Conservation (phyloP, 2,329 filamentous ascomycete genomes). For the Ophidiomyces ophidiicola region DNA sequence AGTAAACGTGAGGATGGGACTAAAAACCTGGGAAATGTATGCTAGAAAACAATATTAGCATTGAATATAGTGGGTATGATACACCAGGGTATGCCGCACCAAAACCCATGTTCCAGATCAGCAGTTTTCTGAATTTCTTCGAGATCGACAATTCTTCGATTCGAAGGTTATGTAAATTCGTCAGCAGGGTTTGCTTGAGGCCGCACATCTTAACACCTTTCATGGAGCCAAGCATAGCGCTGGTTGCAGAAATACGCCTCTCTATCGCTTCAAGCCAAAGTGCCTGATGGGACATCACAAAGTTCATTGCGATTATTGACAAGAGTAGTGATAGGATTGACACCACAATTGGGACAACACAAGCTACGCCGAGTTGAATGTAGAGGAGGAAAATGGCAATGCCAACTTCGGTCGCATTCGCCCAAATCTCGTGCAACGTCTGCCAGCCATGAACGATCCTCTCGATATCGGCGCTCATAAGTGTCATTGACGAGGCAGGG, state of each 20-base stretch:
- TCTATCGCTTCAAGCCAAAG: conserved; percentile 42
- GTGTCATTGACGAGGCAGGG: conserved; percentile 29
- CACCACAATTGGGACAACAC: conserved; percentile 35
- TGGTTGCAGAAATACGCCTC: conserved; percentile 38
- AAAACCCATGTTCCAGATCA: conserved; percentile 33
- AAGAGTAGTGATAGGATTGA: conserved; percentile 29
- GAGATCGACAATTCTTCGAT: conserved; percentile 33
- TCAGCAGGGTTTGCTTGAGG: conserved; percentile 31
- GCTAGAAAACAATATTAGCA: conserved; percentile 18
- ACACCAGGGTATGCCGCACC: conserved; percentile 18
- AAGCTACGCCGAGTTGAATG: conserved; percentile 33
- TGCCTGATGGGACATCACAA: conserved; percentile 31
- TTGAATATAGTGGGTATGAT: conserved; percentile 14
- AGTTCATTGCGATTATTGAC: conserved; percentile 26
- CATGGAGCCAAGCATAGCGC: conserved; percentile 39
- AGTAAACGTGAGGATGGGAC: conserved; percentile 36
- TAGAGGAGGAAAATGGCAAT: conserved; percentile 36
- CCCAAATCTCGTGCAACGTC: conserved; percentile 37
- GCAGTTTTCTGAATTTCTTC: conserved; percentile 30
- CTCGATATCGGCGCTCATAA: conserved; percentile 39
- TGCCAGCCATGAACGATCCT: conserved; percentile 32
- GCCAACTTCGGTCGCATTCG: conserved; percentile 34
- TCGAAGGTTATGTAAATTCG: conserved; percentile 30
- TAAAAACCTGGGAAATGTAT: conserved; percentile 32
- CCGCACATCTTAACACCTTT: conserved; percentile 43